phyloP scores from a whole-genome alignment of 2,329 filamentous ascomycete genomes.

The Elsinoe batatas region DNA sequence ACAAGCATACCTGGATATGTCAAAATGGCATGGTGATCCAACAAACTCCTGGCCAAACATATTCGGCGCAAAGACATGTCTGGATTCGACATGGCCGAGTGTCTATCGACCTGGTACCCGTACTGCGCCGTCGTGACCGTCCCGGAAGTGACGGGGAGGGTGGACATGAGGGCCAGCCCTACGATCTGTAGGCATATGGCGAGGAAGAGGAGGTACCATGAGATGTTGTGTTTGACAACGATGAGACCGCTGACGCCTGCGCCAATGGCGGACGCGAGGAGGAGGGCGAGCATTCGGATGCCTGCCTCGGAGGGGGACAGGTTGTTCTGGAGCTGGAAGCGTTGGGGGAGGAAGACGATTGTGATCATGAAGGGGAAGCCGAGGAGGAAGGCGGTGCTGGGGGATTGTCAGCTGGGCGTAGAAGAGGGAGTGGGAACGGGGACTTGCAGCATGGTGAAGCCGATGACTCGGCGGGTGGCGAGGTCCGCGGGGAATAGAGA shows the following conservation, averaged over 20 bases:
- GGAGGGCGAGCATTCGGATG: constrained; percentile 12
- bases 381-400: constrained; percentile 10
- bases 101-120: not conserved
- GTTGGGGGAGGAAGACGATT: constrained; percentile 12
- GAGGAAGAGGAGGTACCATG: not conserved
- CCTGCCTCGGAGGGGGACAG: constrained; percentile 9
- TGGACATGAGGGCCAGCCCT: not conserved
- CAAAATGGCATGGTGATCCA: not conserved
- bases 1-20: not conserved
- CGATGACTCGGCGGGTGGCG: constrained; percentile 5
- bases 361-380: constrained; percentile 12
- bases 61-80: not conserved
- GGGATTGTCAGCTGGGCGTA: not conserved
- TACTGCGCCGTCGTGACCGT: not conserved
- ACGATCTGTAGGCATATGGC: not conserved
- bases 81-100: not conserved
- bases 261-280: not conserved
- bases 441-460: constrained; percentile 4
- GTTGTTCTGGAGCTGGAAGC: constrained; percentile 9
- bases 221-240: not conserved
- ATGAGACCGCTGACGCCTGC: not conserved
- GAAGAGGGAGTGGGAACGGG: not conserved
- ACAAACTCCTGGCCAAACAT: not conserved
- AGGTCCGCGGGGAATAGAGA: constrained; percentile 3
- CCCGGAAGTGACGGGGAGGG: not conserved